Conservation (phyloP, 2,329 filamentous ascomycete species). For the Alternaria rosae region DNA sequence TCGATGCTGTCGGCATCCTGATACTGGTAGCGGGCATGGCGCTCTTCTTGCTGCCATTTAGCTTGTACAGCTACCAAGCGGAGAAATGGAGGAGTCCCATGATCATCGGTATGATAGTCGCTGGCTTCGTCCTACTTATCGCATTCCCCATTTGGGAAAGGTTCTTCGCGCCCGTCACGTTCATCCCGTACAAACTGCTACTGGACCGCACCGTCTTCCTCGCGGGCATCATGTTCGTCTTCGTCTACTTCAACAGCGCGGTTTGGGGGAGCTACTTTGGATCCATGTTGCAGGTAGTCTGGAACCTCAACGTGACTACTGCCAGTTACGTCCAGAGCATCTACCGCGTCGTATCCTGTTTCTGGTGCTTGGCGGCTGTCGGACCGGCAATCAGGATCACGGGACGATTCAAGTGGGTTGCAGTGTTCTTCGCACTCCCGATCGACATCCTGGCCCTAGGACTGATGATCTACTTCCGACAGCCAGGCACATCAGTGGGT, state of each 20-base stretch:
- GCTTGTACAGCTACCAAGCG: constrained; percentile 52
- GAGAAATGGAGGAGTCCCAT: constrained; percentile 40
- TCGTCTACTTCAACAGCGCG: constrained; percentile 27
- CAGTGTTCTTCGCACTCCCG: constrained; percentile 23
- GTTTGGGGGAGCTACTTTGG: constrained; percentile 49
- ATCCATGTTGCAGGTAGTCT: constrained; percentile 50
- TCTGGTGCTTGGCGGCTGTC: background rate
- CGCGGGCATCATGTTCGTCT: constrained; percentile 57
- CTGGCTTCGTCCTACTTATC: constrained; percentile 41
- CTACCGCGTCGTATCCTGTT: constrained; percentile 40
- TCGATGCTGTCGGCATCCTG: background rate
- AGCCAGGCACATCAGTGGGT: constrained; percentile 30
- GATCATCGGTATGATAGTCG: constrained; percentile 50
- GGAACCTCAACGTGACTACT: constrained; percentile 35
- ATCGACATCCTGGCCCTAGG: constrained; percentile 30
- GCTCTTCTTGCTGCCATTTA: constrained; percentile 73
- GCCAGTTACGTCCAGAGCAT: constrained; percentile 47
- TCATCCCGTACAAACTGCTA: constrained; percentile 42
- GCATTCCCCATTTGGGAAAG: background rate
- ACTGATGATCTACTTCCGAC: constrained; percentile 17
- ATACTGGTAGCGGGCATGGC: constrained; percentile 61
- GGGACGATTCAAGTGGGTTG: constrained; percentile 28
- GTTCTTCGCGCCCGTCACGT: background rate
- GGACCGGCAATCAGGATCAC: constrained; percentile 26
- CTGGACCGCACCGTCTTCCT: constrained; percentile 55